Percentiles rank a stretch among this genome's conserved stretches.
Conservation (phyloP, 2,329 filamentous ascomycete genomes). For the Ophiostoma perfectum region DNA sequence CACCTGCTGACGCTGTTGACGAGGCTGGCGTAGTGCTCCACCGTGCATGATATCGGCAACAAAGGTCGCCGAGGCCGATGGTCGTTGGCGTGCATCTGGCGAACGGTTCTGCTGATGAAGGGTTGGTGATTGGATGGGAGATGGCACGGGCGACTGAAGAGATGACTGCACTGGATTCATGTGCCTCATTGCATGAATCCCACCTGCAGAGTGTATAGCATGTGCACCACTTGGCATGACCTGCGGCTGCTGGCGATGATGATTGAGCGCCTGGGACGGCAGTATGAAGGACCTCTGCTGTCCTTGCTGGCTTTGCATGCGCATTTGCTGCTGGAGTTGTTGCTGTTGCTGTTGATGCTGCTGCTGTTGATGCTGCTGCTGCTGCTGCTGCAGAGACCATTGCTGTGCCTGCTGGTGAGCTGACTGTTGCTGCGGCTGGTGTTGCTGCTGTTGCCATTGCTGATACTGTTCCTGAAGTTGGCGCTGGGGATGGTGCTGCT, state of each 20-base stretch:
- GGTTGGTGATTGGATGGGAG: not conserved
- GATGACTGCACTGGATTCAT: not conserved
- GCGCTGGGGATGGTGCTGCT: constrained; percentile 17
- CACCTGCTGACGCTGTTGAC: not conserved
- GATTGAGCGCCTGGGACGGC: not conserved
- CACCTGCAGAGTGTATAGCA: not conserved
- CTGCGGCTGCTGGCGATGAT: not conserved
- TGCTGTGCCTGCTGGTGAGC: not conserved
- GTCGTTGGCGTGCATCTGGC: not conserved
- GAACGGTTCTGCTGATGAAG: not conserved
- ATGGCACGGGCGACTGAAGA: not conserved
- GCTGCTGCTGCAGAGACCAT: not conserved
- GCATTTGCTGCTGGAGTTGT: not conserved
- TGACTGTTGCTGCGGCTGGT: not conserved
- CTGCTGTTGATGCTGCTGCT: not conserved
- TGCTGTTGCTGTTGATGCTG: constrained; percentile 1
- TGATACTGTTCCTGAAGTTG: constrained; percentile 21
- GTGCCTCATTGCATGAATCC: not conserved
- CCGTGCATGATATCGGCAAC: not conserved
- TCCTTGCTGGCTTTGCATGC: not conserved
- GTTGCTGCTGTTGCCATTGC: constrained; percentile 10
- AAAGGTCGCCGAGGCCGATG: not conserved
- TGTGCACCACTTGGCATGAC: not conserved
- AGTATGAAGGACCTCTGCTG: not conserved
- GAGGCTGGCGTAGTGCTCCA: not conserved